phyloP scores from a whole-genome alignment of 1,284 basidiomycete genomes.

The Leccinum colubrinum region DNA sequence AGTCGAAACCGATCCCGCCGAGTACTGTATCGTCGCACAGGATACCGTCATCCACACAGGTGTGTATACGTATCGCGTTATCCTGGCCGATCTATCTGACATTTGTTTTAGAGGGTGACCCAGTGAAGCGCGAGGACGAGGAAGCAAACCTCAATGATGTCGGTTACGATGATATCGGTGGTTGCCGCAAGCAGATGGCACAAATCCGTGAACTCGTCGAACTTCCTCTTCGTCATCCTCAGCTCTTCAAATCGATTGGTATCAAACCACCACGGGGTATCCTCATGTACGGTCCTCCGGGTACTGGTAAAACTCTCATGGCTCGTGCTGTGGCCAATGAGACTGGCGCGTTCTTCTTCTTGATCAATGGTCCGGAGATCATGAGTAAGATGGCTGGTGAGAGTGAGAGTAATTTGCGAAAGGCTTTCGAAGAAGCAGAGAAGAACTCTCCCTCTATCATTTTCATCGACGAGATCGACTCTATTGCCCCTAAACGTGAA shows the following conservation, averaged over 20 bases:
- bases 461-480: constrained; percentile 99
- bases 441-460: constrained; percentile 99
- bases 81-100: constrained; percentile 12
- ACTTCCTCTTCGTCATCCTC: constrained; percentile 95
- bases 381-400: constrained; percentile 99
- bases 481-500: constrained; percentile 99
- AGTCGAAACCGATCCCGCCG: constrained; percentile 91
- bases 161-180: constrained; percentile 99
- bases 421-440: constrained; percentile 99
- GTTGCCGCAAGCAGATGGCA: constrained; percentile 98
- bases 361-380: constrained; percentile 99
- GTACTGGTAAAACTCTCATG: constrained; percentile 98
- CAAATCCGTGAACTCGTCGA: constrained; percentile 99
- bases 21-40: constrained; percentile 96
- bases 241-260: constrained; percentile 99
- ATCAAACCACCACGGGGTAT: constrained; percentile 99
- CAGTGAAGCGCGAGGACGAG: constrained; percentile 98
- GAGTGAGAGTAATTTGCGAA: constrained; percentile 94
- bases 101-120: constrained; percentile 80
- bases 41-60: constrained; percentile 95
- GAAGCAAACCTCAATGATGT: constrained; percentile 96
- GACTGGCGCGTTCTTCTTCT: constrained; percentile 99
- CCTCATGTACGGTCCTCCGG: constrained; percentile 94
- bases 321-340: constrained; percentile 99
- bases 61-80: constrained; percentile 28